Percentiles rank a stretch among this genome's conserved stretches.
Evolutionary conservation across 306 rosid species (phyloP).

Genomic region (Citrullus amarus): DNA sequence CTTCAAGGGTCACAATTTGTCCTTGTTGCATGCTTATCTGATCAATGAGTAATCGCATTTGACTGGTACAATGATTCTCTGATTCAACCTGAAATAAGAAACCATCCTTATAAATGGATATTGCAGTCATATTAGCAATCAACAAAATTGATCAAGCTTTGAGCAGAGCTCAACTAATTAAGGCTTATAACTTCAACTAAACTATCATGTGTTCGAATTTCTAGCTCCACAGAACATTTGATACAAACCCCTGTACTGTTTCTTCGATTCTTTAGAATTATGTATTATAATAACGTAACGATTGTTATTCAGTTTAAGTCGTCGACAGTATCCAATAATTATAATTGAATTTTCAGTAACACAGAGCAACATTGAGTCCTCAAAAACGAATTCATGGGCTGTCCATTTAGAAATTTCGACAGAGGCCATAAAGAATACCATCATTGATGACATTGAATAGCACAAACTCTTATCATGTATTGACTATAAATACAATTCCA

Average conservation of each 20-base stretch:
- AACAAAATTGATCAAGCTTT: background rate
- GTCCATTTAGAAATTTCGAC: background rate
- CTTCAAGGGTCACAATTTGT: slow-evolving; percentile 57
- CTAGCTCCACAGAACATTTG: background rate
- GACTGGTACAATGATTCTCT: slow-evolving; percentile 68
- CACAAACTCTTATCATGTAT: background rate
- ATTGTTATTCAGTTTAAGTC: background rate
- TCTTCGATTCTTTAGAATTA: background rate
- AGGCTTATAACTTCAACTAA: background rate
- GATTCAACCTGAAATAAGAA: slow-evolving; percentile 51
- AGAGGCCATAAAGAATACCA: background rate
- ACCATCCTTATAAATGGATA: background rate
- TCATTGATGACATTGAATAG: background rate
- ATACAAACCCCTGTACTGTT: background rate
- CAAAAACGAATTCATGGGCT: background rate
- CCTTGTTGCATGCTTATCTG: slow-evolving; percentile 88
- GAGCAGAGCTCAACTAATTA: too few species aligned
- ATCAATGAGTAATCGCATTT: slow-evolving; percentile 61
- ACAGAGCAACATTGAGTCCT: background rate
- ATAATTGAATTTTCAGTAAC: too few species aligned
- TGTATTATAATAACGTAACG: background rate
- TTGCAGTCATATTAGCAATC: background rate
- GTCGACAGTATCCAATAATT: background rate
- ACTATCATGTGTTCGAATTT: background rate
- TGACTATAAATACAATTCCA: background rate